Base-by-base conservation (phyloP, 192 early-diverging fungal genomes). In the Rhizophagus clarus region DNA sequence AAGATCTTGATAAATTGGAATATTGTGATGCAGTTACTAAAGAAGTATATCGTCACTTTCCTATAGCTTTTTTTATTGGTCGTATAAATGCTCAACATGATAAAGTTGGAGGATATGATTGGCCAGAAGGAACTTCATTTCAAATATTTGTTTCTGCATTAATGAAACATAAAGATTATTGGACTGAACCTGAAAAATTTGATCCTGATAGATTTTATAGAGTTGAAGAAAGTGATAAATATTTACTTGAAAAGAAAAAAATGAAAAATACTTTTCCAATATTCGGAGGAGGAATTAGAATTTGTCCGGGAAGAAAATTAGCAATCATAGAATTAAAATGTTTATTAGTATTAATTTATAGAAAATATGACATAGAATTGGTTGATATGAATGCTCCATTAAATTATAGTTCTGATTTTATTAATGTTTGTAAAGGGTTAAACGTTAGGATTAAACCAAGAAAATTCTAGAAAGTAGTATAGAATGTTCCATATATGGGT, bases 321-420 rank as follows among this genome's bases (percentile, higher is more conserved):
- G 34, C 61, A 63, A 62, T 76, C 2, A 62, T 32, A 32, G 56
- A 34, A 34, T 26, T 76, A 37, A 61, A 62, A 32, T 56, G 15
- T 17, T 63, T 76, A 22, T 15, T 76, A 5, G 31, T 37, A 2
- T 34, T 11, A 22, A 8, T 63, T 62, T 62, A 62, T 26, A 61
- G 34, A 24, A 76, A 76, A 24, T 76, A 37, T 32, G 56, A 76
- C 11, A 76, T 76, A 24, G 60, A 76, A 32, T 76, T 76, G 29
- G 61, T 37, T 6, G 60, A 76, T 32, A 20, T 34, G 10, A 49
- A 74, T 29, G 72, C 37, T 42, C 22, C 49, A 28, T 74, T 74
- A 49, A 56, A 60, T 14, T 17, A n/a, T 72, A 9, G 3, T 26
- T 10, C 11, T 7, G 61, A 26, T 11, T 0, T 22, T 26, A 2